A percentile compares a stretch with the other conserved stretches of the same genome.
Evolutionary conservation across 768 basidiomycete species (phyloP).

Genomic region (Porpolomopsis calyptriformis): DNA sequence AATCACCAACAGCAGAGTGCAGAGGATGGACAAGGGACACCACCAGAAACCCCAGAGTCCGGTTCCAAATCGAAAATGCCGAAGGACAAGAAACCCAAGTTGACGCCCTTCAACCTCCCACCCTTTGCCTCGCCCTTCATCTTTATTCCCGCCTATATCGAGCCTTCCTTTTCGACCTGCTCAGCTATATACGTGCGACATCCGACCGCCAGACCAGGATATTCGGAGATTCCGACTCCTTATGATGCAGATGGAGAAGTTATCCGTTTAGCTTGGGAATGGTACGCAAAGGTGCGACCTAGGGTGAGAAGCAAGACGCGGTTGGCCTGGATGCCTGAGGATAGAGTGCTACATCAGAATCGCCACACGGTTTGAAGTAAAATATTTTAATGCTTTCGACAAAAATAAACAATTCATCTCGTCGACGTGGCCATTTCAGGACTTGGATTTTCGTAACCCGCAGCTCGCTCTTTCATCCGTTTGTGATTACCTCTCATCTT

Average conservation of each 20-base stretch:
- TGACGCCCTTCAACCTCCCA: constrained; percentile 79
- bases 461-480: too few species aligned
- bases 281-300: constrained; percentile 69
- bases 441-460: too few species aligned
- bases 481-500: too few species aligned
- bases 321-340: constrained; percentile 55
- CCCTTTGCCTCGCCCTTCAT: constrained; percentile 81
- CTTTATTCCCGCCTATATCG: constrained; percentile 88
- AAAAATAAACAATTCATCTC: too few species aligned
- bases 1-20: constrained; percentile 5
- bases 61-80: constrained; percentile 1
- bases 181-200: constrained; percentile 90
- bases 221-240: constrained; percentile 91
- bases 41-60: neutral
- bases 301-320: constrained; percentile 56
- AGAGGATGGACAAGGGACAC: neutral
- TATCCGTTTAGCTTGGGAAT: constrained; percentile 91
- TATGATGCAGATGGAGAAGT: constrained; percentile 94
- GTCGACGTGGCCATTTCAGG: too few species aligned
- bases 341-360: constrained; percentile 34
- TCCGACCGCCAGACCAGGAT: constrained; percentile 91
- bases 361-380: too few species aligned
- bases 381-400: too few species aligned
- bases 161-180: constrained; percentile 79
- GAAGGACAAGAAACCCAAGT: constrained; percentile 8